Evolutionary conservation across 2,329 filamentous ascomycete genomes (phyloP).

Genomic region (Plectosphaerella cucumerina): DNA sequence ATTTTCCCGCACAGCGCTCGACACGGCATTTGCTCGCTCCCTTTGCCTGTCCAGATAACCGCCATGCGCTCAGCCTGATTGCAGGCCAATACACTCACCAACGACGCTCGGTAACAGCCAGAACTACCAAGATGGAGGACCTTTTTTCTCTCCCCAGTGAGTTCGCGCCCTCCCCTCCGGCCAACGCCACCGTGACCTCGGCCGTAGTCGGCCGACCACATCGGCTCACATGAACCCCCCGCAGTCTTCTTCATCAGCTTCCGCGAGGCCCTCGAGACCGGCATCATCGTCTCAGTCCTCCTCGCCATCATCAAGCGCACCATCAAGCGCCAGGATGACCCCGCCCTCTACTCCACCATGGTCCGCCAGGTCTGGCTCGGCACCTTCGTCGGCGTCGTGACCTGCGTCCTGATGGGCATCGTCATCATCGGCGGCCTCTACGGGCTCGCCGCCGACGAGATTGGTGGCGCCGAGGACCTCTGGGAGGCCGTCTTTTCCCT

Average conservation of each 20-base stretch:
- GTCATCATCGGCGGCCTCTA: conserved; percentile 32
- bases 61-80: too few species aligned
- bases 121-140: conserved; percentile 13
- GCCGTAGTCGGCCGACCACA: too few species aligned
- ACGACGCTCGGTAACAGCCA: neutral
- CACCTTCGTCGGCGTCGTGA: conserved; percentile 10
- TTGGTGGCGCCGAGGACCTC: conserved; percentile 55
- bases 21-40: neutral
- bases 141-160: conserved; percentile 13
- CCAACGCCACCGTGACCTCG: too few species aligned
- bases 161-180: too few species aligned
- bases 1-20: neutral
- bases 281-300: conserved; percentile 62
- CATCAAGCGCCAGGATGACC: conserved; percentile 50
- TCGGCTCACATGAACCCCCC: neutral
- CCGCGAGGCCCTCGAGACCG: conserved; percentile 61
- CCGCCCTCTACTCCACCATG: conserved; percentile 48
- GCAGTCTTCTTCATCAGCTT: conserved; percentile 67
- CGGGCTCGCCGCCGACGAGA: conserved; percentile 51
- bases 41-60: too few species aligned
- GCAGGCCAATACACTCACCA: neutral
- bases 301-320: conserved; percentile 64
- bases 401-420: conserved; percentile 12
- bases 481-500: conserved; percentile 64
- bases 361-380: conserved; percentile 57